Evolutionary conservation across 257 asterid species (phyloP).

Genomic region (Ajuga chamaepitys): DNA sequence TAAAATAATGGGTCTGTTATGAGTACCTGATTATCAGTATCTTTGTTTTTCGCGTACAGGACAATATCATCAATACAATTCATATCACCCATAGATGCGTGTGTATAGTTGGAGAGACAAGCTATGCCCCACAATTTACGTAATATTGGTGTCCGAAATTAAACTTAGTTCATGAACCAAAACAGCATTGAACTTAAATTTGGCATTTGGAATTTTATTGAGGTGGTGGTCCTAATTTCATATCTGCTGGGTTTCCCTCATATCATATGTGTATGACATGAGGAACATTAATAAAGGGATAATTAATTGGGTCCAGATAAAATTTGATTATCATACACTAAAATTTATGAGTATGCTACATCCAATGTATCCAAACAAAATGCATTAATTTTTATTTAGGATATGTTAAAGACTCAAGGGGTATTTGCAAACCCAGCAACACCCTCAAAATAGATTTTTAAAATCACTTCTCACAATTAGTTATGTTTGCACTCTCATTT

Average conservation of each 20-base stretch:
- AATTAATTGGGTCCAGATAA: background rate
- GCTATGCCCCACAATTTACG: conserved; percentile 28
- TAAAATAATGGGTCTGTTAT: too few species aligned
- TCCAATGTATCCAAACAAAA: conserved; percentile 16
- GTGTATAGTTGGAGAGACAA: conserved; percentile 24
- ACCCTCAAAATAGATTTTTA: too few species aligned
- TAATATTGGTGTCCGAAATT: conserved; percentile 6
- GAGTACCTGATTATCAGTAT: too few species aligned
- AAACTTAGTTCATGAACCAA: conserved; percentile 39
- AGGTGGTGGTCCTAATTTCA: conserved; percentile 1
- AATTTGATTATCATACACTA: background rate
- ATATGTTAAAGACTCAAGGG: too few species aligned
- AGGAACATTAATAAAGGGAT: too few species aligned
- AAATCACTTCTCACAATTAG: too few species aligned
- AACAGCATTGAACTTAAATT: conserved; percentile 14
- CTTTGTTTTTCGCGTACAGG: too few species aligned
- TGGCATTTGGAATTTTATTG: background rate
- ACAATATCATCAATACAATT: too few species aligned
- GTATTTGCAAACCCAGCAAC: too few species aligned
- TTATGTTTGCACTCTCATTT: too few species aligned
- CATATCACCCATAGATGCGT: too few species aligned
- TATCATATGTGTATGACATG: too few species aligned
- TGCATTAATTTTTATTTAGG: background rate
- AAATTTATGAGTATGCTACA: background rate
- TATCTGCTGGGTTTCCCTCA: background rate